These are phyloP conservation scores for Aspergillus pseudotamarii DNA, from an alignment of 2,329 filamentous ascomycete species.

Conservation along the genomic window DNA sequence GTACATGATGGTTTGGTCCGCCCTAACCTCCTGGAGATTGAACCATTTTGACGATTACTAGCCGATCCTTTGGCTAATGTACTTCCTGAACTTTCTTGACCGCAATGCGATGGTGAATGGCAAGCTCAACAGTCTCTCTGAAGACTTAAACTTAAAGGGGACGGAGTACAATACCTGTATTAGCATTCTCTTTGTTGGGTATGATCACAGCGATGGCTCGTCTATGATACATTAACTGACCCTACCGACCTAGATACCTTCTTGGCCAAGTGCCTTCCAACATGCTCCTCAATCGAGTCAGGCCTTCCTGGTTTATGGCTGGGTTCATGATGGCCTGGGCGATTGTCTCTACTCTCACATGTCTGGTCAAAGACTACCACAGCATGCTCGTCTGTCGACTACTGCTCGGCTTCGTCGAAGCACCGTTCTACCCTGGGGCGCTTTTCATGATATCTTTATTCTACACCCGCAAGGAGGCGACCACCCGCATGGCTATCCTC, in stretches of 20 bases:
- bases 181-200: constrained; percentile 48
- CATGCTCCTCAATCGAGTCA: constrained; percentile 46
- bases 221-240: constrained; percentile 10
- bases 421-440: constrained; percentile 62
- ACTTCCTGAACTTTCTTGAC: constrained; percentile 27
- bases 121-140: constrained; percentile 14
- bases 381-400: constrained; percentile 38
- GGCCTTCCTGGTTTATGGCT: constrained; percentile 23
- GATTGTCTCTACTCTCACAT: constrained; percentile 17
- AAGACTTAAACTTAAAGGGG: constrained; percentile 47
- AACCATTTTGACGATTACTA: neutral
- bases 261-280: constrained; percentile 41
- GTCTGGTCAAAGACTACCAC: constrained; percentile 15
- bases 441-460: constrained; percentile 67
- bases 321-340: constrained; percentile 23
- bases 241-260: constrained; percentile 21
- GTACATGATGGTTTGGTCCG: constrained; percentile 14
- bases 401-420: constrained; percentile 36
- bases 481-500: constrained; percentile 45
- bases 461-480: constrained; percentile 62
- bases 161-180: constrained; percentile 50
- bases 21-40: neutral
- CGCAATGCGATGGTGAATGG: constrained; percentile 27
- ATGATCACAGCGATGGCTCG: constrained; percentile 4
- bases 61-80: constrained; percentile 20